These are phyloP conservation scores for Colletotrichum simmondsii DNA, from an alignment of 2,329 filamentous ascomycete genomes.

Conservation along the genomic window DNA sequence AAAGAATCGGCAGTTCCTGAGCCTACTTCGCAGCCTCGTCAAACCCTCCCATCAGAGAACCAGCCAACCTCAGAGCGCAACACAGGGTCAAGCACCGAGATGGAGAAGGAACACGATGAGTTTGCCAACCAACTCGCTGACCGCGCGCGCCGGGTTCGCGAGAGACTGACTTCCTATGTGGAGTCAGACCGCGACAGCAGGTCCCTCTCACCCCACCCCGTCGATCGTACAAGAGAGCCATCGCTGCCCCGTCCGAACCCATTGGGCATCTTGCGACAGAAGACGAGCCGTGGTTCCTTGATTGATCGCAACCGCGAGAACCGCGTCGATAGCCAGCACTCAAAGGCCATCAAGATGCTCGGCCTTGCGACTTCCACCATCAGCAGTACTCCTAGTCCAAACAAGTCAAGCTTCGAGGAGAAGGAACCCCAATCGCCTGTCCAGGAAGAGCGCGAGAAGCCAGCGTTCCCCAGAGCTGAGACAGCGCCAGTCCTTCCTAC, in stretches of 20 bases:
- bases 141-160: constrained; percentile 76
- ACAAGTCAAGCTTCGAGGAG: constrained; percentile 50
- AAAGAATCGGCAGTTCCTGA: not conserved
- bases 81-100: constrained; percentile 41
- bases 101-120: constrained; percentile 70
- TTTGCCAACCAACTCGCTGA: constrained; percentile 80
- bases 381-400: constrained; percentile 52
- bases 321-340: constrained; percentile 49
- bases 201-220: constrained; percentile 51
- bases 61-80: constrained; percentile 4
- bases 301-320: constrained; percentile 59
- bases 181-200: constrained; percentile 64
- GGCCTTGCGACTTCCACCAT: constrained; percentile 61
- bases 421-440: constrained; percentile 42
- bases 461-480: constrained; percentile 7
- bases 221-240: constrained; percentile 48
- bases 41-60: not conserved
- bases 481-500: not conserved
- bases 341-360: constrained; percentile 71
- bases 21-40: not conserved
- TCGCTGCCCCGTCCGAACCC: constrained; percentile 60
- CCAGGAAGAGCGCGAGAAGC: constrained; percentile 38
- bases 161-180: constrained; percentile 76
- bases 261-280: constrained; percentile 72
- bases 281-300: constrained; percentile 76